These are phyloP conservation scores for Triticum dicoccoides DNA, from an alignment of 176 grass and related monocot species.

Conservation along the genomic window DNA sequence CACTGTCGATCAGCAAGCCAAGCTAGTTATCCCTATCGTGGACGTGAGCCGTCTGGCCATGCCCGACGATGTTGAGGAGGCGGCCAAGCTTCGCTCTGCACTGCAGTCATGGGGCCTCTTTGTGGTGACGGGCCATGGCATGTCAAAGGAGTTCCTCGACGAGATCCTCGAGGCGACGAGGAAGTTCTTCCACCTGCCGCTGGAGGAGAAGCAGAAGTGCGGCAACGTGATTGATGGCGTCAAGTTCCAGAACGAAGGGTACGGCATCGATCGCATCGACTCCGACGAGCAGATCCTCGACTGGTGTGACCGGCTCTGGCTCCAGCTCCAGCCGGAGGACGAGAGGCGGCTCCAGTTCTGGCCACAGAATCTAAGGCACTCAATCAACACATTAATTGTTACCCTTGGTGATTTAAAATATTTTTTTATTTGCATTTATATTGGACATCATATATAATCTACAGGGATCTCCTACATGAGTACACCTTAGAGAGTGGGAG, in stretches of 20 bases:
- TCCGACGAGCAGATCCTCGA: conserved; percentile 8
- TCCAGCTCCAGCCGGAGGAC: no score
- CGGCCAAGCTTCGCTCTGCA: conserved; percentile 39
- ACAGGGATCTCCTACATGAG: no score
- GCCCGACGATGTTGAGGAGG: conserved; percentile 38
- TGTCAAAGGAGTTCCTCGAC: conserved; percentile 29
- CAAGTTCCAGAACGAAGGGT: conserved; percentile 50
- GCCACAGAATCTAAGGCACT: no score
- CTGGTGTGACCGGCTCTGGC: no score
- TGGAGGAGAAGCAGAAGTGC: conserved; percentile 42
- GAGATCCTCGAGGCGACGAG: conserved; percentile 10
- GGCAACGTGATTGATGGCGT: conserved; percentile 30
- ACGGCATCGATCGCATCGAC: conserved; percentile 52
- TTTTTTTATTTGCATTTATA: no score
- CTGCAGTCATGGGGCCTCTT: conserved; percentile 59
- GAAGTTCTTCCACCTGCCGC: conserved; percentile 56
- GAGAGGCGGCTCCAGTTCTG: no score
- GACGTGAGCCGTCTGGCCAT: conserved; percentile 36
- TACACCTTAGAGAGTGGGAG: no score
- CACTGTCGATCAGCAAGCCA: not conserved
- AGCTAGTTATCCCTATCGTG: conserved; percentile 37
- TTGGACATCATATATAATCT: no score
- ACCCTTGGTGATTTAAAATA: not conserved
- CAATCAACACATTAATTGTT: no score
- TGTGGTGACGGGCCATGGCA: conserved; percentile 34